Evolutionary conservation across 2,329 filamentous ascomycete species (phyloP), one percentile per base, ranked within the genome.

Genomic region (Sordariomycetes sp.): DNA sequence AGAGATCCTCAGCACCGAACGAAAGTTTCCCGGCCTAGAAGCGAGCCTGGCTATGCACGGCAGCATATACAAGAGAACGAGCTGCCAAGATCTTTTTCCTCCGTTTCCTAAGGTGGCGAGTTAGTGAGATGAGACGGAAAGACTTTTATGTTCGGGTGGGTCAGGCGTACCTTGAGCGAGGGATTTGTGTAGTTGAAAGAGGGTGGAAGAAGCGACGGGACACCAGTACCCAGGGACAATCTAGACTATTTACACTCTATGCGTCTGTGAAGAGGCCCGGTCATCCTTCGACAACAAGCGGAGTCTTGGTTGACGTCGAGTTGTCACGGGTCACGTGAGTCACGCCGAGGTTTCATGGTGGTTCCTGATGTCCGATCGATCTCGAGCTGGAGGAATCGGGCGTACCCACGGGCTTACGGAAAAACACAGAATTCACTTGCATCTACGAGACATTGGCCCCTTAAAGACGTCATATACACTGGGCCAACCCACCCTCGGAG

Each of bases 341-440:
- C 28, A 34, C 54, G 54, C 54, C 54, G 54, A 56, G 54, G 54
- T 56, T 50, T 22, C 43, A n/a, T 11, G 43, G 11, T 20, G 40
- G 40, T 16, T 46, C 40, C 16, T 7, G 6, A n/a, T 46, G 6
- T 46, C 40, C 16, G 40, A 16, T 46, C 16, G 40, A 43, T 43
- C 37, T 22, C 46, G 46, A 22, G 46, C 7, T 20, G 20, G 14
- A 11, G 20, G 46, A 50, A 22, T 8, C 8, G 8, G 22, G 22
- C n/a, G 5, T 2, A 12, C 6, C 20, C 46, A 24, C 46, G 20
- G 46, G n/a, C 46, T 50, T 50, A 11, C n/a, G 14, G 35, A 37
- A 24, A 50, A 22, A 24, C 20, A n/a, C 2, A 22, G 18, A n/a
- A 8, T n/a, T 43, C 46, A 11, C 6, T 50, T n/a, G n/a, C 8